phyloP scores from a whole-genome alignment of 345 rosid genomes.

The Pseudoturritis turrita region DNA sequence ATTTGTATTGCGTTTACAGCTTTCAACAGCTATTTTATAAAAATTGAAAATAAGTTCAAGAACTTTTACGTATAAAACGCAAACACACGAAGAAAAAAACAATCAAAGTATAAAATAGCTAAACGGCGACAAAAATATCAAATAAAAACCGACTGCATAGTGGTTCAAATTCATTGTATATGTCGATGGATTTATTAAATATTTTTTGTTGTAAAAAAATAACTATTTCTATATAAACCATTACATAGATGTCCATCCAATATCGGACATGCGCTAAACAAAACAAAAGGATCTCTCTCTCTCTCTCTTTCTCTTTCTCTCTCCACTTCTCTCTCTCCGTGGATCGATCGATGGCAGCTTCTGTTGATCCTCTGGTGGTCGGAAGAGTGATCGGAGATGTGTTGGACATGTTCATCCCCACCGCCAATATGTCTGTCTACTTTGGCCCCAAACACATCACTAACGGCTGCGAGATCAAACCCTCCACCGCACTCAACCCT shows the following conservation, averaged over 20 bases:
- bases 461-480: constrained; percentile 84
- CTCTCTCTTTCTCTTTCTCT: not conserved
- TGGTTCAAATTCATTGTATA: constrained; percentile 24
- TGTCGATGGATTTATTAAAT: not conserved
- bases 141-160: not conserved
- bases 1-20: not conserved
- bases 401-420: constrained; percentile 75
- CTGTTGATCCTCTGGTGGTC: constrained; percentile 77
- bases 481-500: constrained; percentile 50
- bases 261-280: constrained; percentile 26
- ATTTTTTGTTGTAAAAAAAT: not conserved
- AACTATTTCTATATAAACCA: constrained; percentile 7
- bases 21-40: not conserved
- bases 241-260: constrained; percentile 4
- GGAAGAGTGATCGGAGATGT: constrained; percentile 90
- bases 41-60: not conserved
- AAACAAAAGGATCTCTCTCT: not conserved
- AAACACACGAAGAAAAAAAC: not conserved
- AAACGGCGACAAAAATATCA: not conserved
- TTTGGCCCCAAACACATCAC: constrained; percentile 70
- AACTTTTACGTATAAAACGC: not conserved
- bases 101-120: not conserved
- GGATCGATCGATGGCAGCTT: constrained; percentile 47
- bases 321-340: not conserved
- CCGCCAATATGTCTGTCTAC: constrained; percentile 52